Percentiles rank a stretch among this genome's conserved stretches.
Evolutionary conservation across 805 yeast species (phyloP).

Genomic region (Teunomyces stri): DNA sequence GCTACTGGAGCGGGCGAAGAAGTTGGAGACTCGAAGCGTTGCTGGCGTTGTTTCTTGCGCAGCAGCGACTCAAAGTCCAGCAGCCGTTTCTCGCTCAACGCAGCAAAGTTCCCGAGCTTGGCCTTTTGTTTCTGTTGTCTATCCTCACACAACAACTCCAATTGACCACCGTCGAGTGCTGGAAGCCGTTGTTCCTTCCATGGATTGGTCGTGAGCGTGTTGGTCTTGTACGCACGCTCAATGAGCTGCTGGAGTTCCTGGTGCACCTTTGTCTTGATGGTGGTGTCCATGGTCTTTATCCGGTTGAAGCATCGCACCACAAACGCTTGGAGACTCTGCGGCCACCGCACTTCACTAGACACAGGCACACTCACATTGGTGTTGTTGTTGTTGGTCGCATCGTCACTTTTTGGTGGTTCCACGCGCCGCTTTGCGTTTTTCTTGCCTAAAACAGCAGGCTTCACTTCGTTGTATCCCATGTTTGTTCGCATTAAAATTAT

Average conservation of each 20-base stretch:
- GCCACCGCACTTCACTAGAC: constrained; percentile 39
- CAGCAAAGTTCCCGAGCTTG: constrained; percentile 1
- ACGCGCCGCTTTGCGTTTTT: not conserved
- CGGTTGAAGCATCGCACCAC: constrained; percentile 46
- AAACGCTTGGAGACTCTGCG: constrained; percentile 50
- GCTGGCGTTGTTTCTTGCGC: constrained; percentile 43
- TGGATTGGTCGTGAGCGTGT: constrained; percentile 46
- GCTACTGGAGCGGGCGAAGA: not conserved
- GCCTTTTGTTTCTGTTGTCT: no score
- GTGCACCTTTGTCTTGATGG: constrained; percentile 41
- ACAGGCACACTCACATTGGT: no score
- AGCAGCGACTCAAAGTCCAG: constrained; percentile 25
- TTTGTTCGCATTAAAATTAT: not conserved
- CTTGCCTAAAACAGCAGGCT: constrained; percentile 11
- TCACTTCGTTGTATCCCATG: constrained; percentile 24
- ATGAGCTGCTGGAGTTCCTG: constrained; percentile 49
- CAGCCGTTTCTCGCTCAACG: constrained; percentile 5
- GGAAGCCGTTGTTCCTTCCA: constrained; percentile 58
- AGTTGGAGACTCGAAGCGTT: constrained; percentile 42
- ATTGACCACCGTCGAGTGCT: constrained; percentile 21
- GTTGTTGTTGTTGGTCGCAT: not conserved
- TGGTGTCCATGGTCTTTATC: constrained; percentile 35
- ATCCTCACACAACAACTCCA: constrained; percentile 11
- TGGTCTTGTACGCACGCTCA: constrained; percentile 44
- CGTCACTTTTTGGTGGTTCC: not conserved